Conservation (phyloP, 148 eudicot genomes). For the Amaranthus cruentus region DNA sequence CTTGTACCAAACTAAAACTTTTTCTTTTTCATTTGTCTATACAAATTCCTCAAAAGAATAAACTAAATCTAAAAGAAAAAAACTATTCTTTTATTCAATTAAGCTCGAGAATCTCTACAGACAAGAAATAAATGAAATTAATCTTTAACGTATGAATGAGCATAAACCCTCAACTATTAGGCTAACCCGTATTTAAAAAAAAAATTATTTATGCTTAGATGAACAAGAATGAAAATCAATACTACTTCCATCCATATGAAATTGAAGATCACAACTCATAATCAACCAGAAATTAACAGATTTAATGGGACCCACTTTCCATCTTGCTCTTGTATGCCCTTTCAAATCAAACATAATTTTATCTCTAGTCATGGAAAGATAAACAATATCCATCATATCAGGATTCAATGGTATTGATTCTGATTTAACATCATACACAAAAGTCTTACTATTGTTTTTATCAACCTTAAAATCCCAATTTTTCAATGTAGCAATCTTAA, state of each 20-base stretch:
- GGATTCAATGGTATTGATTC: constrained; percentile 43
- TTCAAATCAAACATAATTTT: constrained; percentile 33
- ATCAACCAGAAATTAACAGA: constrained; percentile 51
- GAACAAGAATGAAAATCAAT: constrained; percentile 39
- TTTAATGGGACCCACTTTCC: constrained; percentile 55
- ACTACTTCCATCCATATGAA: constrained; percentile 28
- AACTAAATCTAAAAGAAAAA: neutral
- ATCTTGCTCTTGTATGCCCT: constrained; percentile 50
- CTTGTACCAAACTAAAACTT: neutral
- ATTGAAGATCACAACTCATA: neutral
- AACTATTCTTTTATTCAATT: too few relatives aligned
- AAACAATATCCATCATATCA: constrained; percentile 21
- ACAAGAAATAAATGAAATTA: too few relatives aligned
- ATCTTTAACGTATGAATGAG: too few relatives aligned
- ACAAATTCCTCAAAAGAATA: neutral
- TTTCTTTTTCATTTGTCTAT: neutral
- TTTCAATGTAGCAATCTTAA: constrained; percentile 34
- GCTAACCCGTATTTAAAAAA: neutral
- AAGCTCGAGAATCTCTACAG: too few relatives aligned
- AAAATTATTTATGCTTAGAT: constrained; percentile 36
- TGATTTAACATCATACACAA: constrained; percentile 37
- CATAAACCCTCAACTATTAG: too few relatives aligned
- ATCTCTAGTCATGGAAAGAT: constrained; percentile 28
- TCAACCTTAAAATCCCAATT: constrained; percentile 44
- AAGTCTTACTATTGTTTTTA: constrained; percentile 32